phyloP scores from a whole-genome alignment of 192 early-diverging fungal genomes.

The Backusella sp. region DNA sequence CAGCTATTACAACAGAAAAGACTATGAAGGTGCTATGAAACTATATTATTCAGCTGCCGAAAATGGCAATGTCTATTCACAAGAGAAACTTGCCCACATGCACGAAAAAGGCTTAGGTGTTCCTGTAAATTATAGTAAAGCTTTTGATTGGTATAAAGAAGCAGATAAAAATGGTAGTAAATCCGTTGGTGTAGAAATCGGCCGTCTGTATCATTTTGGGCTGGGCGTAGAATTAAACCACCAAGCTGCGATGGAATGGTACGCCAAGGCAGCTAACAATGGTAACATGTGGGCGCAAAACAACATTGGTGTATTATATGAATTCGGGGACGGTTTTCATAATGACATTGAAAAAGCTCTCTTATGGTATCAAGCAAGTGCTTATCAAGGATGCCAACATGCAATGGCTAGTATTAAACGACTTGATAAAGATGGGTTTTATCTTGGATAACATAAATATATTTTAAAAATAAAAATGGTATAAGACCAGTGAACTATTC shows the following conservation, averaged over 20 bases:
- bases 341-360: background rate
- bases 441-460: background rate
- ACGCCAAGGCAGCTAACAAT: background rate
- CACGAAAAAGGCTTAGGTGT: background rate
- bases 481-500: too few relatives aligned
- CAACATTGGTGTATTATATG: background rate
- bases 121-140: background rate
- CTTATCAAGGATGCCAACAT: background rate
- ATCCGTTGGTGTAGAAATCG: background rate
- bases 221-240: background rate
- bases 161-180: background rate
- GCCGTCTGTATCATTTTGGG: background rate
- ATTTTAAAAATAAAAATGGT: too few relatives aligned
- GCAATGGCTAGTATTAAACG: background rate
- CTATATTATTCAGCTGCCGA: background rate
- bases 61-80: background rate
- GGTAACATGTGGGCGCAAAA: background rate
- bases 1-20: background rate
- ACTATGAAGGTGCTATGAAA: background rate
- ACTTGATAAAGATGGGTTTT: background rate
- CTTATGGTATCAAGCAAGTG: background rate
- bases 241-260: background rate
- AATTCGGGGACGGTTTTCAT: background rate
- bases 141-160: background rate
- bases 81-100: background rate